A percentile compares a stretch with the other conserved stretches of the same genome.
Conservation (phyloP, 441 rosid genomes). For the Arabidopsis hybrid region DNA sequence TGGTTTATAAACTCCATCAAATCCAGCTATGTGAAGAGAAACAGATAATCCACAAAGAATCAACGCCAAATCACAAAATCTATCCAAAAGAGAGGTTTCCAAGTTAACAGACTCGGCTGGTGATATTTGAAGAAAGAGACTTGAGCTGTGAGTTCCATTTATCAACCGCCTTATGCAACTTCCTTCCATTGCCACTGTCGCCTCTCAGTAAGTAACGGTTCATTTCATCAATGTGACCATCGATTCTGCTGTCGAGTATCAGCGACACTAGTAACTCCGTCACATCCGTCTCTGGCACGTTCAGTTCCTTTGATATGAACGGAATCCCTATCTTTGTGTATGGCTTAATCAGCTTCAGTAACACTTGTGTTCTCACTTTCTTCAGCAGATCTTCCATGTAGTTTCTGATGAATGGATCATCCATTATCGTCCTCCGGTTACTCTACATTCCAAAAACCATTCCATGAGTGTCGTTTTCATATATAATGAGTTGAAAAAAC, state of each 20-base stretch:
- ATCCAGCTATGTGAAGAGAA: conserved; percentile 8
- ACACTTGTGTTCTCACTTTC: conserved; percentile 97
- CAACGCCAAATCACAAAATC: background rate
- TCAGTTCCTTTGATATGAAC: conserved; percentile 93
- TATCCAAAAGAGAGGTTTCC: background rate
- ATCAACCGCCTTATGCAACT: conserved; percentile 85
- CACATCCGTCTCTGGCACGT: conserved; percentile 93
- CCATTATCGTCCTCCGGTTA: conserved; percentile 95
- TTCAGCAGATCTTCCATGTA: conserved; percentile 96
- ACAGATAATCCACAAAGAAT: background rate
- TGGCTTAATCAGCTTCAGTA: conserved; percentile 95
- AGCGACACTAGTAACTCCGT: conserved; percentile 87
- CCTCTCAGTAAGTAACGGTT: conserved; percentile 91
- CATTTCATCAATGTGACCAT: conserved; percentile 93
- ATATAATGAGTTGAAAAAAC: background rate
- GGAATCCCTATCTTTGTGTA: conserved; percentile 92
- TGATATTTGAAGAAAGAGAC: conserved; percentile 70
- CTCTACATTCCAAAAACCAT: conserved; percentile 57
- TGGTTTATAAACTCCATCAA: conserved; percentile 25
- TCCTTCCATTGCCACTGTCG: conserved; percentile 96
- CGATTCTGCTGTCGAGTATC: conserved; percentile 93
- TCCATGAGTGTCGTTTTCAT: conserved; percentile 23
- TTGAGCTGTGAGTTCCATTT: conserved; percentile 95
- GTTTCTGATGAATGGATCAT: conserved; percentile 90
- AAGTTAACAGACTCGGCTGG: conserved; percentile 72